phyloP scores from a whole-genome alignment of 768 basidiomycete species.

The Chlorophyllum brunneum region DNA sequence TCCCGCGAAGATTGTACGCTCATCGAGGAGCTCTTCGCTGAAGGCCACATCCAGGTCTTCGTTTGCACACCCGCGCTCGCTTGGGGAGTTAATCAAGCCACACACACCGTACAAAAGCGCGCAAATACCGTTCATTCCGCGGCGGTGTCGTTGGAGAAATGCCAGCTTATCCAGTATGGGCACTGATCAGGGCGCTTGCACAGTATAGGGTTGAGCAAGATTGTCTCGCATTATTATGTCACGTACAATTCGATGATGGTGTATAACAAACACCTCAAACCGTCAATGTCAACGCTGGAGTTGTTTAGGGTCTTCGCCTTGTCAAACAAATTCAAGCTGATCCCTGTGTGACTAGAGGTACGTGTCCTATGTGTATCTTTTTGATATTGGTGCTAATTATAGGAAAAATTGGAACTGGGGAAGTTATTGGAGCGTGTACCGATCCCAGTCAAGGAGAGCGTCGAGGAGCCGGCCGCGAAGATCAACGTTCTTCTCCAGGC shows the following conservation, averaged over 20 bases:
- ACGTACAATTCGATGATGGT: conserved; percentile 94
- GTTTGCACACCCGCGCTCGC: conserved; percentile 98
- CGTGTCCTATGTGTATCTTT: background rate
- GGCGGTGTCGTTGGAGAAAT: conserved; percentile 90
- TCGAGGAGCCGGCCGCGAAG: conserved; percentile 95
- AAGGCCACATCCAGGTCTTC: conserved; percentile 89
- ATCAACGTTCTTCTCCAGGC: conserved; percentile 90
- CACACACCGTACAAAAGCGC: conserved; percentile 92
- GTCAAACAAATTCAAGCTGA: conserved; percentile 91
- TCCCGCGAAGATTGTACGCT: conserved; percentile 82
- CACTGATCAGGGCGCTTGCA: conserved; percentile 84
- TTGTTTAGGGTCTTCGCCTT: conserved; percentile 94
- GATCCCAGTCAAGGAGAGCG: conserved; percentile 94
- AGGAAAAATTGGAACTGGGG: conserved; percentile 87
- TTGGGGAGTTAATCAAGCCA: conserved; percentile 99
- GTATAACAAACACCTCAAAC: conserved; percentile 90
- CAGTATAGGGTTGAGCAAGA: conserved; percentile 88
- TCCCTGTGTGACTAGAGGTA: conserved; percentile 10
- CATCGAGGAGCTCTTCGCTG: conserved; percentile 92
- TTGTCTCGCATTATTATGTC: conserved; percentile 95
- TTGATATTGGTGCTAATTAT: conserved; percentile 49
- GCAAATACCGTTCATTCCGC: conserved; percentile 93
- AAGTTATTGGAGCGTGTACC: conserved; percentile 93
- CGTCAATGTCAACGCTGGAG: conserved; percentile 85
- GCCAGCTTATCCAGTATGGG: conserved; percentile 92